Evolutionary conservation across 2,329 filamentous ascomycete species (phyloP).

Genomic region (Cytospora piceae): DNA sequence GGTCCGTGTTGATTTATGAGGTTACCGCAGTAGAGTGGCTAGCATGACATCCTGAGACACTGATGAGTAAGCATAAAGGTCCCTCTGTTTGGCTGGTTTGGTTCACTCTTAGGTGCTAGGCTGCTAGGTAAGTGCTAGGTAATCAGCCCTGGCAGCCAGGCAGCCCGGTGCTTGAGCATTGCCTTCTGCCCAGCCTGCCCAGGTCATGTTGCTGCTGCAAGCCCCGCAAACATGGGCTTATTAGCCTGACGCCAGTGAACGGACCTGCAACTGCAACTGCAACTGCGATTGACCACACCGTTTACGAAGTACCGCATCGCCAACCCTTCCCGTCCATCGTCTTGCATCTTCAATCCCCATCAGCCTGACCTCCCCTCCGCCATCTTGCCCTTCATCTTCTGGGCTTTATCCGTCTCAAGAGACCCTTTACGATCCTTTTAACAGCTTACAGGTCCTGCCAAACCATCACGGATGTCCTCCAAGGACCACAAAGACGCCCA

Average conservation of each 20-base stretch:
- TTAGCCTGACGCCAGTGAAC: conserved; percentile 5
- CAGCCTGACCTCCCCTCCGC: background rate
- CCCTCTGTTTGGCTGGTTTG: background rate
- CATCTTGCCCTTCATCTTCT: conserved; percentile 3
- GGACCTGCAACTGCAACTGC: conserved; percentile 2
- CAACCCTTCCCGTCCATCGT: conserved; percentile 9
- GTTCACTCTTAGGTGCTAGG: background rate
- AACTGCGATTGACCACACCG: conserved; percentile 4
- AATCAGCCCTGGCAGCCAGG: background rate
- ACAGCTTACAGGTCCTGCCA: conserved; percentile 9
- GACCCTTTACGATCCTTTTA: background rate
- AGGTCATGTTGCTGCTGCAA: conserved; percentile 4
- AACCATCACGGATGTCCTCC: conserved; percentile 29
- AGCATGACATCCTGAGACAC: too few relatives aligned
- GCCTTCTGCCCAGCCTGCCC: conserved; percentile 3
- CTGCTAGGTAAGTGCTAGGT: background rate
- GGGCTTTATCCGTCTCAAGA: conserved; percentile 1
- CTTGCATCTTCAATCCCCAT: conserved; percentile 10
- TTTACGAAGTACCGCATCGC: conserved; percentile 4
- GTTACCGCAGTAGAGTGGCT: background rate
- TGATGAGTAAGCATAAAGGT: background rate
- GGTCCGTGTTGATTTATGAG: background rate
- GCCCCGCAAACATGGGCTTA: conserved; percentile 22
- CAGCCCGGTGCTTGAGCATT: background rate
- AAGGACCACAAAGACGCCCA: conserved; percentile 29